Conservation (phyloP, 2,329 filamentous ascomycete species). For the Calycina marina region DNA sequence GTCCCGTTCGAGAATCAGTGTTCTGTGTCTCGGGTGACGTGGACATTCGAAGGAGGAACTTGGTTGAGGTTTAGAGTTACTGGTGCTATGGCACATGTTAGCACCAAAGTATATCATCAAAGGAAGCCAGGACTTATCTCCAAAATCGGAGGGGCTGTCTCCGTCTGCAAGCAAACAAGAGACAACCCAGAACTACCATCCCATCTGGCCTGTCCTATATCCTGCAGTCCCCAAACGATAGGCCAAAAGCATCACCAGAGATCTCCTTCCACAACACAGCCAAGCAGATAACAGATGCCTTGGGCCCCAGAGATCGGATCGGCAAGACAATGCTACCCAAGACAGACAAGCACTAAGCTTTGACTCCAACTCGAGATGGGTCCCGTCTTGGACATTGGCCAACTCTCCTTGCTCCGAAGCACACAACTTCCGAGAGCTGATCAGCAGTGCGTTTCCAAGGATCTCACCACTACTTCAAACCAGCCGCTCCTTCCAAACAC, state of each 20-base stretch:
- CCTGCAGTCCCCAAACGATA: slow-evolving; percentile 1
- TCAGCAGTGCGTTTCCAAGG: slow-evolving; percentile 10
- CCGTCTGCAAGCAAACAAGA: slow-evolving; percentile 9
- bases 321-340: slow-evolving; percentile 13
- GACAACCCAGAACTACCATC: slow-evolving; percentile 22
- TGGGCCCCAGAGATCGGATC: slow-evolving; percentile 8
- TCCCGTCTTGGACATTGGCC: slow-evolving; percentile 39
- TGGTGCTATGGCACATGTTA: too few species aligned
- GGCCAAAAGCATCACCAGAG: slow-evolving; percentile 6
- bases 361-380: slow-evolving; percentile 90
- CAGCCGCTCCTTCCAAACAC: slow-evolving; percentile 8
- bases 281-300: slow-evolving; percentile 5
- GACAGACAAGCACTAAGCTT: slow-evolving; percentile 75
- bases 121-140: slow-evolving; percentile 20
- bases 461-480: slow-evolving; percentile 15
- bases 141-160: slow-evolving; percentile 20
- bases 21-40: too few species aligned
- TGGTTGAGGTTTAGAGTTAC: too few species aligned
- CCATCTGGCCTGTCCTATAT: slow-evolving; percentile 17
- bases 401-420: too few species aligned
- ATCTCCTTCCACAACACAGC: slow-evolving; percentile 9
- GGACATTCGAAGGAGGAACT: too few species aligned
- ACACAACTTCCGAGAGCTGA: slow-evolving; percentile 6
- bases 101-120: slow-evolving; percentile 3
- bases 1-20: too few species aligned